Evolutionary conservation across 306 rosid species (phyloP).

Genomic region (Begonia loranthoides): DNA sequence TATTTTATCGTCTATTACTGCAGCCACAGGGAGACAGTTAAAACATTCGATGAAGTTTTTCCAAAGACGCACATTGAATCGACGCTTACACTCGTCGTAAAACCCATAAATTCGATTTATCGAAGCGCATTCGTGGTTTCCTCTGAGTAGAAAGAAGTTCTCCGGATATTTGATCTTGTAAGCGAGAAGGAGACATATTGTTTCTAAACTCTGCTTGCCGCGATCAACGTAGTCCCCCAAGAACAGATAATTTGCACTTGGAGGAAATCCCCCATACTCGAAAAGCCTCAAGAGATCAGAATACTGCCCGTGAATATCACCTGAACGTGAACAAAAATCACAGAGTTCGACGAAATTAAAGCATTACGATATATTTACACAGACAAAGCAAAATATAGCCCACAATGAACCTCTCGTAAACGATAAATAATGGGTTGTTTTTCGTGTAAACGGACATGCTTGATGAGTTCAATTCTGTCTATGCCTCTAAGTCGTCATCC

Average conservation of each 20-base stretch:
- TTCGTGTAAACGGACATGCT: too few relatives aligned
- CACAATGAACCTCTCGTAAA: too few relatives aligned
- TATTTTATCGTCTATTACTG: constrained; percentile 27
- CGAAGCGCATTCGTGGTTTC: constrained; percentile 29
- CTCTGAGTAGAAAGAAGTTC: constrained; percentile 31
- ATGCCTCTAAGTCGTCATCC: too few relatives aligned
- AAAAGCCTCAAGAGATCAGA: constrained; percentile 30
- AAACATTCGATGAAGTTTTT: constrained; percentile 24
- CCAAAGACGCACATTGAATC: constrained; percentile 31
- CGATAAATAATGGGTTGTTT: too few relatives aligned
- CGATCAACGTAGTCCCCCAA: constrained; percentile 32
- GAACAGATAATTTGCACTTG: constrained; percentile 24
- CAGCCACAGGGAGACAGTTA: constrained; percentile 32
- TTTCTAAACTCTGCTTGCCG: constrained; percentile 31
- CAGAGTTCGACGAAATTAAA: too few relatives aligned
- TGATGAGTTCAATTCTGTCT: too few relatives aligned
- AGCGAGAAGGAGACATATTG: constrained; percentile 31
- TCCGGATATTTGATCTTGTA: constrained; percentile 28
- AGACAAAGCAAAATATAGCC: too few relatives aligned
- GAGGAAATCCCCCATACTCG: constrained; percentile 33
- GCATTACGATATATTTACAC: too few relatives aligned
- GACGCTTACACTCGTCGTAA: constrained; percentile 30
- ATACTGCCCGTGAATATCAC: constrained; percentile 35
- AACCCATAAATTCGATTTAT: constrained; percentile 30
- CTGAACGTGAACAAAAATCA: constrained; percentile 4